These are phyloP conservation scores for Manihot esculenta DNA, from an alignment of 441 rosid species.

Conservation along the genomic window DNA sequence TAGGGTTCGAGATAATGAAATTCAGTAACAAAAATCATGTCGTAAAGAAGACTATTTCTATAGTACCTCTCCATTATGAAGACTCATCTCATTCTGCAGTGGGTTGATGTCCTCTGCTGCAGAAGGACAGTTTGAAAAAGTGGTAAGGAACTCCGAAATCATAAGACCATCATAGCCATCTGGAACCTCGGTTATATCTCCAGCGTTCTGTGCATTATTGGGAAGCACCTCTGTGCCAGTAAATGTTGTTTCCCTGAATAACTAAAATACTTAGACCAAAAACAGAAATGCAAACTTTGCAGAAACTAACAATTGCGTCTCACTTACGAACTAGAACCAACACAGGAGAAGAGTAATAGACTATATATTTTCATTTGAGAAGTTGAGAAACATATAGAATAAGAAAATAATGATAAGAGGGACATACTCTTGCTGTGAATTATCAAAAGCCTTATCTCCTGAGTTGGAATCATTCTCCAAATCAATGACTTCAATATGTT, in stretches of 20 bases:
- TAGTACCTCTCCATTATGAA: slow-evolving; percentile 72
- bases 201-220: slow-evolving; percentile 32
- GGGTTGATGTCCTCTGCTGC: slow-evolving; percentile 50
- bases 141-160: slow-evolving; percentile 62
- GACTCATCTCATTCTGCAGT: slow-evolving; percentile 48
- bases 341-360: too few species aligned
- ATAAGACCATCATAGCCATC: slow-evolving; percentile 73
- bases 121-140: slow-evolving; percentile 50
- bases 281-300: slow-evolving; percentile 15
- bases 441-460: slow-evolving; percentile 53
- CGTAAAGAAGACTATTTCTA: slow-evolving; percentile 16
- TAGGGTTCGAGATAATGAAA: background rate
- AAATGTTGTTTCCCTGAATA: slow-evolving; percentile 65
- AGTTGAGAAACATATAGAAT: background rate
- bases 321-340: slow-evolving; percentile 10
- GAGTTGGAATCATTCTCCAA: slow-evolving; percentile 69
- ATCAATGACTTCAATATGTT: slow-evolving; percentile 86
- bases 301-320: slow-evolving; percentile 10
- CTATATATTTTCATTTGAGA: slow-evolving; percentile 2
- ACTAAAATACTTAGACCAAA: slow-evolving; percentile 17
- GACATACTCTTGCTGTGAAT: slow-evolving; percentile 59
- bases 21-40: slow-evolving; percentile 9
- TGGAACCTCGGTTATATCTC: slow-evolving; percentile 51
- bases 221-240: slow-evolving; percentile 36
- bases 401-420: slow-evolving; percentile 11